Evolutionary conservation across 768 basidiomycete species (phyloP), one percentile per base, ranked within the genome.

Genomic region (Pleurotus citrinopileatus): DNA sequence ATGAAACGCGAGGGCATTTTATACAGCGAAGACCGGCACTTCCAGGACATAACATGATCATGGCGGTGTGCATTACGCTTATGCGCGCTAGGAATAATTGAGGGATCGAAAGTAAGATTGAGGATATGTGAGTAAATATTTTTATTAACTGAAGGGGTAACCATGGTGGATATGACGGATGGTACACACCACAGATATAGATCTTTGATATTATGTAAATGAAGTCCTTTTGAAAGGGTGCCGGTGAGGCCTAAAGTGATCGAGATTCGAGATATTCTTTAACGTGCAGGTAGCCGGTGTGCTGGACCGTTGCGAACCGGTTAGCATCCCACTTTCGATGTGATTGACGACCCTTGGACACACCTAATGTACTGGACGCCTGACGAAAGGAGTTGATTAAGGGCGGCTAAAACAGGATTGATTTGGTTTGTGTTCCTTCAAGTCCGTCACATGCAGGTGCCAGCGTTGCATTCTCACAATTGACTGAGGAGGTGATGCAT

Each of bases 111-210:
- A 40, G 17, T 40, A 12, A n/a, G 19, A 40, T 40, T 7, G 15
- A 40, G 19, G 29, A 13, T 13, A 13, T 32, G 7, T 13, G 29
- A 13, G 13, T 13, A 32, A 32, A 47, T 47, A 19, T 27, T 40
- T 25, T 19, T 32, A 23, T 28, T 51, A 51, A 36, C 32, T 20
- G 48, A 36, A 36, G 29, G 48, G 48, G 48, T 51, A 51, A 51
- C 48, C 23, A 51, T 15, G 48, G 48, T 19, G 48, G 26, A 29
- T 28, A 26, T 47, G 29, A 51, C 48, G 22, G 29, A 25, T 40
- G 45, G 28, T 44, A 27, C 38, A 13, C 4, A 40, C 38, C 38
- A n/a, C 17, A 20, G 38, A 40, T 40, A n/a, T 6, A 40, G n/a
- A n/a, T n/a, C 17, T 7, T 40, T 40, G 38, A 40, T 40, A n/a